Evolutionary conservation across 2,329 filamentous ascomycete genomes (phyloP).

Genomic region (Fusarium verrucosum): DNA sequence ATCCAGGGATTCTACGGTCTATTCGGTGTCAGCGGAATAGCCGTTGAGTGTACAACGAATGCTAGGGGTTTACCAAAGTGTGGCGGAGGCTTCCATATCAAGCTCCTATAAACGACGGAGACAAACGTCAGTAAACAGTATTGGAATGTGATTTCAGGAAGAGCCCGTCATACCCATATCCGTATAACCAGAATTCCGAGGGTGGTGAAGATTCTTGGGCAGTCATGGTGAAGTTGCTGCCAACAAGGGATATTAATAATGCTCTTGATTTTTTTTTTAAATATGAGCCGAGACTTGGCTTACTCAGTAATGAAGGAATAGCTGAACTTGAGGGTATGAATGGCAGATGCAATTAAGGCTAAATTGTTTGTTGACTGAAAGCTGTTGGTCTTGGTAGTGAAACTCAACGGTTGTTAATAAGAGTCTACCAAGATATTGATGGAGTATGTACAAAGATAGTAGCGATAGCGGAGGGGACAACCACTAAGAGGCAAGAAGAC

Average conservation of each 20-base stretch:
- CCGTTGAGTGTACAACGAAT: conserved; percentile 1
- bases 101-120: conserved; percentile 63
- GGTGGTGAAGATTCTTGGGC: conserved; percentile 44
- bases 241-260: conserved; percentile 28
- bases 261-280: not conserved
- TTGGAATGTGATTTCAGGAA: conserved; percentile 13
- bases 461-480: conserved; percentile 15
- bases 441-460: no score
- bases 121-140: conserved; percentile 6
- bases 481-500: conserved; percentile 22
- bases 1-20: conserved; percentile 89
- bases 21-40: conserved; percentile 5
- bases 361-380: not conserved
- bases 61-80: conserved; percentile 85
- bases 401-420: not conserved
- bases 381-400: conserved; percentile 2
- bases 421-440: not conserved
- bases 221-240: conserved; percentile 49
- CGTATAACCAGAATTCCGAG: conserved; percentile 92
- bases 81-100: conserved; percentile 98
- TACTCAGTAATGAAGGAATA: not conserved
- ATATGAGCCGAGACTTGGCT: not conserved
- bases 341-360: not conserved
- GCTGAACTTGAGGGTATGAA: not conserved
- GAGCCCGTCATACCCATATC: conserved; percentile 77